phyloP scores from a whole-genome alignment of 225 moss, liverwort and hornwort genomes.

The Ulota crispa region DNA sequence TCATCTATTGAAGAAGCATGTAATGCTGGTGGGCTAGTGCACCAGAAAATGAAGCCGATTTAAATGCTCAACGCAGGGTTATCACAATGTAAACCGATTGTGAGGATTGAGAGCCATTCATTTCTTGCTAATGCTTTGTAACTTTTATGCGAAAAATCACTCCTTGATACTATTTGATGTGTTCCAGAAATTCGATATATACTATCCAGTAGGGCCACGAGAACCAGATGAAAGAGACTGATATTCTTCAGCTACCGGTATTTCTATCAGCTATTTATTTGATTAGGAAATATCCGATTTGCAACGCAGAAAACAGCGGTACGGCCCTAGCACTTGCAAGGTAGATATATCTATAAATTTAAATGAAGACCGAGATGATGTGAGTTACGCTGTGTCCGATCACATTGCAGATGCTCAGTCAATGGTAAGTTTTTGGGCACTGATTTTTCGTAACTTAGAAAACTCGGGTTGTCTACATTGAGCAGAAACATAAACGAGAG shows the following conservation, averaged over 20 bases:
- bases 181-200: neutral
- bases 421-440: neutral
- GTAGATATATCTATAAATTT: too few species aligned
- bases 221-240: neutral
- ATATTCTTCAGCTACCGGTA: neutral
- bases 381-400: neutral
- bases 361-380: neutral
- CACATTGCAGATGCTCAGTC: neutral
- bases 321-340: neutral
- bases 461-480: neutral
- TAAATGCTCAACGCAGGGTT: neutral
- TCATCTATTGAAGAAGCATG: neutral
- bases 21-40: neutral
- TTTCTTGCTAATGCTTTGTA: neutral
- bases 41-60: neutral
- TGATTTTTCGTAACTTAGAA: neutral
- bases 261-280: neutral
- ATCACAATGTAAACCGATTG: neutral
- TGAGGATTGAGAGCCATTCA: neutral
- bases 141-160: neutral
- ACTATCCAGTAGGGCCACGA: neutral
- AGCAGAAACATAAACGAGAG: neutral
- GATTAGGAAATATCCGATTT: neutral
- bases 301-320: neutral
- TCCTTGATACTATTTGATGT: neutral